phyloP scores from a whole-genome alignment of 1,139 yeast species.

The Hemisphaericaspora xylofermentans region DNA sequence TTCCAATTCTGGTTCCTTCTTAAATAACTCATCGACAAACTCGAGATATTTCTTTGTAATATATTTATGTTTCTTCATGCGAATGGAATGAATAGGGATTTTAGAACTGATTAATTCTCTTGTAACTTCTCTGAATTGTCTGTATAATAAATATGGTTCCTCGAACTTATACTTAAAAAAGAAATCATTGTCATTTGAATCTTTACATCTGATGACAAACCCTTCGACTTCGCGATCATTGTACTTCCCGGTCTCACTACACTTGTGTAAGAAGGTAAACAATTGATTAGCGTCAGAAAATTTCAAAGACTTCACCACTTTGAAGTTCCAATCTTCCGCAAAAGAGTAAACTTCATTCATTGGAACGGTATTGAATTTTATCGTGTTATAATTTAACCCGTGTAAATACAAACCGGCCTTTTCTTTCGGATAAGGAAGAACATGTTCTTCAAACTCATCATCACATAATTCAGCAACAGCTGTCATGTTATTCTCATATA shows the following conservation, averaged over 20 bases:
- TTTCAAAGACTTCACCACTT: conserved; percentile 46
- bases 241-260: conserved; percentile 70
- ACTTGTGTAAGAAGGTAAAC: conserved; percentile 50
- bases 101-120: conserved; percentile 49
- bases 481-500: conserved; percentile 59
- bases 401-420: conserved; percentile 84
- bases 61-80: conserved; percentile 47
- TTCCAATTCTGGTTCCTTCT: conserved; percentile 42
- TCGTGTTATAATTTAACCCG: conserved; percentile 74
- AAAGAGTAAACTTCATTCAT: conserved; percentile 59
- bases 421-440: conserved; percentile 66
- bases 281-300: conserved; percentile 41
- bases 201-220: conserved; percentile 74
- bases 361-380: conserved; percentile 62
- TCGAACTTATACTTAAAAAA: conserved; percentile 94
- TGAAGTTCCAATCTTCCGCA: conserved; percentile 74
- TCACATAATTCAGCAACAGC: conserved; percentile 95
- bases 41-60: conserved; percentile 68
- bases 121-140: conserved; percentile 89
- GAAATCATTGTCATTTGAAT: conserved; percentile 31
- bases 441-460: conserved; percentile 92
- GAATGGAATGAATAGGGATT: conserved; percentile 41
- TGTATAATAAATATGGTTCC: conserved; percentile 87
- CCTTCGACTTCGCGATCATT: conserved; percentile 82
- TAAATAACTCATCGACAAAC: conserved; percentile 58